Evolutionary conservation across 768 basidiomycete genomes (phyloP).

Genomic region (Pholiota microspora): DNA sequence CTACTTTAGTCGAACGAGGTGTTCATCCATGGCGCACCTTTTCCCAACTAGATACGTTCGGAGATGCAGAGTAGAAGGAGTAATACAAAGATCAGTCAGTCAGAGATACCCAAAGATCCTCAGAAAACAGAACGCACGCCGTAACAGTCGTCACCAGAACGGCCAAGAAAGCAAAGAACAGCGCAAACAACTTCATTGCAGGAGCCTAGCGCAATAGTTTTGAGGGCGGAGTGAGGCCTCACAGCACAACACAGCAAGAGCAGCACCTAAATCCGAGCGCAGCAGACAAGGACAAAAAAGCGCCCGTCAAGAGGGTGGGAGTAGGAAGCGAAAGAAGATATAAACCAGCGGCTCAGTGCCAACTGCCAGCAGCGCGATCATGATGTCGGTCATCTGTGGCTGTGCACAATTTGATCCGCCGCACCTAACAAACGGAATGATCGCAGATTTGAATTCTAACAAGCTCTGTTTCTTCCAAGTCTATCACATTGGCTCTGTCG

Average conservation of each 20-base stretch:
- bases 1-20: neutral
- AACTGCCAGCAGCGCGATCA: constrained; percentile 6
- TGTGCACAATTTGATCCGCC: constrained; percentile 16
- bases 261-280: neutral
- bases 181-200: constrained; percentile 49
- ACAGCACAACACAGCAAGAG: neutral
- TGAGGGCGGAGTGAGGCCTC: neutral
- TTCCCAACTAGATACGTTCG: constrained; percentile 61
- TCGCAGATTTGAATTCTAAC: neutral
- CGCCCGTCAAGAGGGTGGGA: neutral
- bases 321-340: neutral
- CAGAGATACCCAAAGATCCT: no score
- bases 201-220: neutral
- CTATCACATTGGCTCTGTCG: no score
- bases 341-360: neutral
- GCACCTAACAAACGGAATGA: neutral
- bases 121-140: constrained; percentile 49
- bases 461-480: neutral
- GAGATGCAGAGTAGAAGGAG: no score
- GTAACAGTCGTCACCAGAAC: constrained; percentile 49
- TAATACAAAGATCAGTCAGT: no score
- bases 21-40: constrained; percentile 45
- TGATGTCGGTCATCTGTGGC: constrained; percentile 12
- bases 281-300: neutral
- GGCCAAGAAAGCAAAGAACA: constrained; percentile 48